These are phyloP conservation scores for Mortierella sp. DNA, from an alignment of 371 early-diverging fungal genomes.

Conservation along the genomic window DNA sequence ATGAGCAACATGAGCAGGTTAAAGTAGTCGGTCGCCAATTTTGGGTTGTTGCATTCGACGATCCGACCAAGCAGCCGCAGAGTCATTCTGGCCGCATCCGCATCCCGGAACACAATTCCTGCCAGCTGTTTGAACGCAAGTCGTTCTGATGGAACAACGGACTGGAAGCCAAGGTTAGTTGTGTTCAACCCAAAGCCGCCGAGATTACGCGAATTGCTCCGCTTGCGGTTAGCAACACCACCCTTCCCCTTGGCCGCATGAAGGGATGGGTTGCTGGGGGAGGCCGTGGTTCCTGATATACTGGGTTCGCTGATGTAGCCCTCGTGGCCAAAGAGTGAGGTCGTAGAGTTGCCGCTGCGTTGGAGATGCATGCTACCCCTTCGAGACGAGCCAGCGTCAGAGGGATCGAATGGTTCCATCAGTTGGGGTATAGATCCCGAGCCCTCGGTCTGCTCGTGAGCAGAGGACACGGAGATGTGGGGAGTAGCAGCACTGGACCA, in stretches of 20 bases:
- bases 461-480: constrained; percentile 33
- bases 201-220: constrained; percentile 58
- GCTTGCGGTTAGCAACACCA: constrained; percentile 41
- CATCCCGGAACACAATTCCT: constrained; percentile 59
- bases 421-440: constrained; percentile 8
- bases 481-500: constrained; percentile 40
- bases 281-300: not conserved
- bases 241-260: constrained; percentile 18
- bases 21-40: constrained; percentile 56
- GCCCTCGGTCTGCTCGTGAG: constrained; percentile 20
- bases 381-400: constrained; percentile 28
- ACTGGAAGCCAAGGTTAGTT: constrained; percentile 50
- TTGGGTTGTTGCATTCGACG: constrained; percentile 53
- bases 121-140: constrained; percentile 52
- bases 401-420: constrained; percentile 25
- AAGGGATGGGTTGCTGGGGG: not conserved
- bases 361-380: constrained; percentile 37
- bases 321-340: constrained; percentile 10
- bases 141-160: constrained; percentile 46
- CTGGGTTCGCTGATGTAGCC: not conserved
- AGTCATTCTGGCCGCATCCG: constrained; percentile 60
- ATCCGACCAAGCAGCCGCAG: constrained; percentile 55
- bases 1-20: constrained; percentile 59
- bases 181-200: constrained; percentile 59
- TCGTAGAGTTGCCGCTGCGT: constrained; percentile 35